phyloP scores from a whole-genome alignment of 2,329 filamentous ascomycete species.

The Botrytis hyacinthi region DNA sequence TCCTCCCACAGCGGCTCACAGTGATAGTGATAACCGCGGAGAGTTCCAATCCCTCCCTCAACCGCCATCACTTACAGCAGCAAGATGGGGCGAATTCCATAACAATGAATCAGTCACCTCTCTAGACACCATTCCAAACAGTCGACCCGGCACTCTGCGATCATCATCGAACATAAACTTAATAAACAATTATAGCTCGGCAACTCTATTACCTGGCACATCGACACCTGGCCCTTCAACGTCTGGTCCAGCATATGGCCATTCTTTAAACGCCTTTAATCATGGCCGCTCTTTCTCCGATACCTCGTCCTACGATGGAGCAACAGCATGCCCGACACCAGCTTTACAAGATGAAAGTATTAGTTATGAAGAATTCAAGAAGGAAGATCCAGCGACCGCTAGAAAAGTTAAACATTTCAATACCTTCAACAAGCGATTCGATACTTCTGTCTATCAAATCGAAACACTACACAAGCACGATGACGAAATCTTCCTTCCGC shows the following conservation, averaged over 20 bases:
- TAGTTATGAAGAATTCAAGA: conserved; percentile 13
- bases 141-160: neutral
- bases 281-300: conserved; percentile 17
- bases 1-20: conserved; percentile 10
- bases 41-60: conserved; percentile 15
- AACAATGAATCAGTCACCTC: conserved; percentile 14
- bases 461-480: conserved; percentile 29
- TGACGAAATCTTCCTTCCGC: conserved; percentile 26
- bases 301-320: conserved; percentile 14
- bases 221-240: neutral
- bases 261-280: neutral
- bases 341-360: conserved; percentile 6
- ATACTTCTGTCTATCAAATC: conserved; percentile 20
- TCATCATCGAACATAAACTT: conserved; percentile 12
- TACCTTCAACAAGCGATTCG: conserved; percentile 8
- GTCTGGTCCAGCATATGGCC: neutral
- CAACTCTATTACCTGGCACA: conserved; percentile 12
- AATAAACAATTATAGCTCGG: conserved; percentile 15
- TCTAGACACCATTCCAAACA: neutral
- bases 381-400: neutral
- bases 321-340: conserved; percentile 17
- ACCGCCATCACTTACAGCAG: neutral
- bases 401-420: conserved; percentile 15
- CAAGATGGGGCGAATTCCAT: neutral
- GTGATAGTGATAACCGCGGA: conserved; percentile 8